phyloP scores from a whole-genome alignment of 805 yeast species.

The Teunomyces pallodes region DNA sequence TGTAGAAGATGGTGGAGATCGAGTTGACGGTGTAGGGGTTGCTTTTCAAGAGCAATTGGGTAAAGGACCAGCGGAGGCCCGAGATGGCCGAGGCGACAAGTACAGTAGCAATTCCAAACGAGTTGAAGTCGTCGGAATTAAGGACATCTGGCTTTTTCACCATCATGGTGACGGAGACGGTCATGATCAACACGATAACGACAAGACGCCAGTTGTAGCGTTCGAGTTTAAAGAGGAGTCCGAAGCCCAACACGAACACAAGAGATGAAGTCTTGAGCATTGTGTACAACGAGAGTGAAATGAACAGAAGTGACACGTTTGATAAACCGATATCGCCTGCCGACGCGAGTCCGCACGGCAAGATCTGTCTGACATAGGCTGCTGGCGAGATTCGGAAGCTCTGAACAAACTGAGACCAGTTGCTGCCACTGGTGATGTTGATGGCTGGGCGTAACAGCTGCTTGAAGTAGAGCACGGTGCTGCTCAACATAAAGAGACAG shows the following conservation, averaged over 20 bases:
- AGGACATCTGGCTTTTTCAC: constrained; percentile 42
- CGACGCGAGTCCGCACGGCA: constrained; percentile 85
- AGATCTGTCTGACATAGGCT: constrained; percentile 49
- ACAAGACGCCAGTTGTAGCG: constrained; percentile 64
- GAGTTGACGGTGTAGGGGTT: constrained; percentile 68
- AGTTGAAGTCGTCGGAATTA: constrained; percentile 19
- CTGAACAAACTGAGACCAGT: constrained; percentile 12
- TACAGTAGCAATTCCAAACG: constrained; percentile 70
- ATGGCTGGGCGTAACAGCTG: too few relatives aligned
- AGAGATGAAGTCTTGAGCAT: constrained; percentile 89
- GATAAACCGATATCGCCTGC: constrained; percentile 95
- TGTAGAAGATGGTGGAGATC: constrained; percentile 74
- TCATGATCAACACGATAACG: constrained; percentile 74
- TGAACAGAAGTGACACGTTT: constrained; percentile 74
- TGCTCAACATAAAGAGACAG: constrained; percentile 56
- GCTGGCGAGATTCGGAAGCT: constrained; percentile 19
- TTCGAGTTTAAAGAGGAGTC: constrained; percentile 79
- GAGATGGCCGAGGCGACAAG: constrained; percentile 75
- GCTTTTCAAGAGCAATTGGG: constrained; percentile 72
- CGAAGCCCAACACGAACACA: constrained; percentile 85
- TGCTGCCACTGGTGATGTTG: too few relatives aligned
- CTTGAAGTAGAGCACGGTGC: constrained; percentile 34
- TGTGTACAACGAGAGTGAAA: constrained; percentile 82
- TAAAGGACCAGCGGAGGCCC: constrained; percentile 93
- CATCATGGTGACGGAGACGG: constrained; percentile 85